A percentile compares a stretch with the other conserved stretches of the same genome.
These are phyloP conservation scores for Candida andamanensis DNA, from an alignment of 805 yeast genomes.

Conservation along the genomic window DNA sequence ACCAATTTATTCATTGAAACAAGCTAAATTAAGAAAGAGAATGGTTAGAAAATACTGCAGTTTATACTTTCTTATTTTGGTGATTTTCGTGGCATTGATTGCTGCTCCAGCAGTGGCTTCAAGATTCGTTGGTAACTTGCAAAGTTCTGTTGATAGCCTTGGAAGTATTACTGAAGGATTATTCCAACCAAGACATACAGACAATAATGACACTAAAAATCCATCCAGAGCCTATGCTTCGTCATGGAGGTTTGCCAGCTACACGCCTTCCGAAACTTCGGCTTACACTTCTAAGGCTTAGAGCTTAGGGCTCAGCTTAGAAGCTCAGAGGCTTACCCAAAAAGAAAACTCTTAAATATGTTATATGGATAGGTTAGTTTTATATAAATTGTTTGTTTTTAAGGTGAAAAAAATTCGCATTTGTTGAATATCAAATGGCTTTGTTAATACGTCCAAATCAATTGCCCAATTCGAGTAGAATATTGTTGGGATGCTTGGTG, in stretches of 20 bases:
- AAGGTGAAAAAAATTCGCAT: not conserved
- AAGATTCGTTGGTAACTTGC: conserved; percentile 35
- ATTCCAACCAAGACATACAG: conserved; percentile 82
- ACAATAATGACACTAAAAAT: conserved; percentile 78
- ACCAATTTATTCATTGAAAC: conserved; percentile 94
- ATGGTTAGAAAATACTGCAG: conserved; percentile 92
- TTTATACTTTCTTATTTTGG: conserved; percentile 66
- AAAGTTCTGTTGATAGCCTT: conserved; percentile 16
- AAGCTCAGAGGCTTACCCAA: no score
- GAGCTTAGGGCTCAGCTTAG: no score
- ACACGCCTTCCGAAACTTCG: conserved; percentile 47
- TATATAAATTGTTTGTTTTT: conserved; percentile 5
- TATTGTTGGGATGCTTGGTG: conserved; percentile 36
- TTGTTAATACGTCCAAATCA: conserved; percentile 12
- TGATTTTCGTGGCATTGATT: conserved; percentile 68
- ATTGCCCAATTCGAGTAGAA: conserved; percentile 46
- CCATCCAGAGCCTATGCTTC: conserved; percentile 39
- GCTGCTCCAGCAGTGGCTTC: conserved; percentile 92
- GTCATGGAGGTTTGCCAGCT: conserved; percentile 20
- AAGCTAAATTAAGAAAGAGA: conserved; percentile 92
- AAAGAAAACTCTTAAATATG: no score
- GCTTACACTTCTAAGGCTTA: conserved; percentile 56
- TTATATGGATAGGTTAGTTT: conserved; percentile 1
- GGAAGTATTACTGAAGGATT: conserved; percentile 52
- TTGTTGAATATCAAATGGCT: conserved; percentile 2